Base-by-base conservation (phyloP, 2,329 filamentous ascomycete species). In the Pseudocercospora fijiensis region DNA sequence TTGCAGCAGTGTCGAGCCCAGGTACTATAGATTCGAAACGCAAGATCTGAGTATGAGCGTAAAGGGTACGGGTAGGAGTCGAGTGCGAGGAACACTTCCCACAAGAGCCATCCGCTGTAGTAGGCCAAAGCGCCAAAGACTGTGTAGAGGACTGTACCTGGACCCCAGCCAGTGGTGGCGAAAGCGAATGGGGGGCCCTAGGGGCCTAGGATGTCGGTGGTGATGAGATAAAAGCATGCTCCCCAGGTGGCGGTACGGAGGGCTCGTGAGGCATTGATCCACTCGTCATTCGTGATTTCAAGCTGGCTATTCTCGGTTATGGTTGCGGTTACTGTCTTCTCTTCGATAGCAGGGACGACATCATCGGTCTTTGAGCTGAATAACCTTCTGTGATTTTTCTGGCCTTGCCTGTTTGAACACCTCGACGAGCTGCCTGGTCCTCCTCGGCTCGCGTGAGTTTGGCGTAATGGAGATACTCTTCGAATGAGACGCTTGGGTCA, bases 171-270 rank as follows among this genome's bases (percentile, higher is more conserved):
- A 51, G 75, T 55, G 11, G 67, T 68, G 6, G 64, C 67, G 28
- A 68, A 58, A 1, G 75, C 74, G 64, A 73, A 76, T 26, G 67
- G 65, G 11, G 68, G 70, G 41, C 71, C 72, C 58, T 70, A 77
- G 0, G 76, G 76, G 5, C 77, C 77, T 0, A 79, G 71, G 26
- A 78, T 75, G 59, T 81, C 79, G 3, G 78, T 81, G 0, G 78
- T 80, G 58, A 80, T 79, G 1, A 80, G 67, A 67, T 78, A 82
- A 70, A 82, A 82, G 56, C 76, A 60, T 1, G 73, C 69, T 53
- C 71, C 70, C 71, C 72, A 74, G 4, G 69, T 73, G 3, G 75
- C 74, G 16, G 74, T 76, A 22, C 74, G 68, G 27, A 72, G 57
- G 37, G 75, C 73, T 49, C 73, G 64, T 0, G 70, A 69, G 20